phyloP scores from a whole-genome alignment of 129 eudicot species.

The Kitagawia praeruptora region DNA sequence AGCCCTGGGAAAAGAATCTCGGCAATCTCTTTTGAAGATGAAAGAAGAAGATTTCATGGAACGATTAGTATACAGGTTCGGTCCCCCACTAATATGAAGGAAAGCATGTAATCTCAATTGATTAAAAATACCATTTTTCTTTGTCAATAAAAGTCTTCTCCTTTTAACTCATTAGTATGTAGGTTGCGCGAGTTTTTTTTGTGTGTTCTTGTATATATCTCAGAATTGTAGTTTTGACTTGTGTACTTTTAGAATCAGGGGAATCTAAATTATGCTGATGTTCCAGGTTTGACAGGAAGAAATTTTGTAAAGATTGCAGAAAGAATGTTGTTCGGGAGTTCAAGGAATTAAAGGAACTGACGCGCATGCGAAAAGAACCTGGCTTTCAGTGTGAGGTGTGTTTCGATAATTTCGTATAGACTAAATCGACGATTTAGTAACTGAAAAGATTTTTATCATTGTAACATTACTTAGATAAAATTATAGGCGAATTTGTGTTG shows the following conservation, averaged over 20 bases:
- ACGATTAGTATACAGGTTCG: slow-evolving; percentile 73
- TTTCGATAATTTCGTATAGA: background rate
- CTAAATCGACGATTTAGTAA: too few species aligned
- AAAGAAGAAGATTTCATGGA: slow-evolving; percentile 97
- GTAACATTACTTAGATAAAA: too few species aligned
- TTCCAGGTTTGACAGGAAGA: slow-evolving; percentile 91
- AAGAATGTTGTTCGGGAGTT: slow-evolving; percentile 94
- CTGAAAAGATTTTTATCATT: too few species aligned
- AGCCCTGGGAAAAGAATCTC: slow-evolving; percentile 85
- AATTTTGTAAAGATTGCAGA: slow-evolving; percentile 92
- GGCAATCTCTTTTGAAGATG: slow-evolving; percentile 79
- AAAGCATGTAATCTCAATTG: background rate
- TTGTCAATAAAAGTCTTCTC: background rate
- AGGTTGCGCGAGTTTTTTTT: background rate
- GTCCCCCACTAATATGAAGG: background rate
- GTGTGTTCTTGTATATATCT: background rate
- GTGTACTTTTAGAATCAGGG: background rate
- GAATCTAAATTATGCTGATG: background rate
- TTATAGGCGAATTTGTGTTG: background rate
- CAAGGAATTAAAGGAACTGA: slow-evolving; percentile 87
- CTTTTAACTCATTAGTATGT: background rate
- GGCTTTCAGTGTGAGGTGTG: slow-evolving; percentile 84
- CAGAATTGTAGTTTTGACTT: background rate
- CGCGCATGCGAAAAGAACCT: slow-evolving; percentile 59
- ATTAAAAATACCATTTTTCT: too few species aligned